A percentile compares a stretch with the other conserved stretches of the same genome.
These are phyloP conservation scores for Aspergillus vadensis DNA, from an alignment of 2,329 filamentous ascomycete genomes.

Conservation along the genomic window DNA sequence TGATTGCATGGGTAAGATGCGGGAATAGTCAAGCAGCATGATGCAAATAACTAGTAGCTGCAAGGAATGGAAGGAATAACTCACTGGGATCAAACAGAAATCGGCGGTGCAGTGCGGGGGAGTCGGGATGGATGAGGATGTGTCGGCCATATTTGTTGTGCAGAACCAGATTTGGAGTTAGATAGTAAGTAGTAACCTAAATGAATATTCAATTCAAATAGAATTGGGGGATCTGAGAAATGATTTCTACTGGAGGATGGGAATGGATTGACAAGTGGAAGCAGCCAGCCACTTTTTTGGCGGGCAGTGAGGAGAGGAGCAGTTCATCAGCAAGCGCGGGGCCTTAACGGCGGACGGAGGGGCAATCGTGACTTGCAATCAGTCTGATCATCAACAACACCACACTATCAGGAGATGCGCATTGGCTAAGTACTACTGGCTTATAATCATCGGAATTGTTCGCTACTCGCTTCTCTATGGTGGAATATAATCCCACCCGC, in stretches of 20 bases:
- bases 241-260: background rate
- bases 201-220: background rate
- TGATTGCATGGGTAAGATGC: background rate
- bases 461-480: background rate
- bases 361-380: background rate
- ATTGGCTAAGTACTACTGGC: background rate
- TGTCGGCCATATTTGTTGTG: conserved; percentile 25
- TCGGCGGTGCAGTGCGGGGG: conserved; percentile 80
- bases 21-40: background rate
- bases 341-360: background rate
- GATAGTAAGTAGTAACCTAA: background rate
- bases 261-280: too few species aligned
- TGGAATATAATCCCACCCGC: background rate
- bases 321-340: background rate
- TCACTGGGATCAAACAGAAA: conserved; percentile 84
- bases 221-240: background rate
- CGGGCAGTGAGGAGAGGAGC: too few species aligned
- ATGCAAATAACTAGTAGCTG: background rate
- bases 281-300: background rate
- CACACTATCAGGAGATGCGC: background rate
- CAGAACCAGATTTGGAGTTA: background rate
- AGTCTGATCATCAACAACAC: background rate
- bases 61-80: conserved; percentile 29
- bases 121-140: conserved; percentile 50
- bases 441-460: too few species aligned